These are phyloP conservation scores for Pulveroboletus sp. DNA, from an alignment of 768 basidiomycete species.

Conservation along the genomic window DNA sequence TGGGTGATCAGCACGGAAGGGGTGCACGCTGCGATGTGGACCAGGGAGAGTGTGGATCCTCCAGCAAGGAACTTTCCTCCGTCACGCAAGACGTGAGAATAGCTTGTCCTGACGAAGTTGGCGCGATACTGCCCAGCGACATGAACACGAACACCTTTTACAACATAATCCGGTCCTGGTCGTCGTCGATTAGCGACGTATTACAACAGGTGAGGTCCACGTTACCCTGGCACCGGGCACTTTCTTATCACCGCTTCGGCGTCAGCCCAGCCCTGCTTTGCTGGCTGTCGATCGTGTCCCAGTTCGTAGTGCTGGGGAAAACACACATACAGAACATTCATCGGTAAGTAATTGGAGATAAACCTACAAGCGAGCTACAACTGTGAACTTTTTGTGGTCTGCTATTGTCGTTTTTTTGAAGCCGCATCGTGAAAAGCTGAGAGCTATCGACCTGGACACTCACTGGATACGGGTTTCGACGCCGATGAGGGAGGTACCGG, in stretches of 20 bases:
- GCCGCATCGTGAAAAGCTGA: neutral
- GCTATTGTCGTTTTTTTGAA: slow-evolving; percentile 8
- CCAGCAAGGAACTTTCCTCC: slow-evolving; percentile 9
- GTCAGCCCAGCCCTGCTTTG: slow-evolving; percentile 3
- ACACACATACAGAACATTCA: neutral
- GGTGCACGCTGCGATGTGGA: slow-evolving; percentile 9
- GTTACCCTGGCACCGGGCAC: slow-evolving; percentile 22
- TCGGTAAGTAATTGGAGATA: slow-evolving; percentile 16
- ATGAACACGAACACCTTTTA: neutral
- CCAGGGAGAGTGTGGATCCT: slow-evolving; percentile 5
- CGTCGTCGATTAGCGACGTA: slow-evolving; percentile 14
- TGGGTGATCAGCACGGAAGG: slow-evolving; percentile 17
- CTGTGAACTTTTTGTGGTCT: neutral
- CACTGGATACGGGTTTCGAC: slow-evolving; percentile 11
- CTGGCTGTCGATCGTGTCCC: slow-evolving; percentile 2
- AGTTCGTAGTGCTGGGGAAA: slow-evolving; percentile 18
- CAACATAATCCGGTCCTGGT: slow-evolving; percentile 1
- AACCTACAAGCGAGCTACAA: slow-evolving; percentile 2
- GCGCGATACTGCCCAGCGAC: slow-evolving; percentile 8
- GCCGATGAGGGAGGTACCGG: slow-evolving; percentile 16
- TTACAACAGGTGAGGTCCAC: slow-evolving; percentile 2
- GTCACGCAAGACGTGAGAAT: slow-evolving; percentile 6
- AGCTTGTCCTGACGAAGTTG: slow-evolving; percentile 4
- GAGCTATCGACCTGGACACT: neutral
- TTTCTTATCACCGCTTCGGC: slow-evolving; percentile 29